Evolutionary conservation across 768 basidiomycete genomes (phyloP).

Genomic region (Mrakia frigida): DNA sequence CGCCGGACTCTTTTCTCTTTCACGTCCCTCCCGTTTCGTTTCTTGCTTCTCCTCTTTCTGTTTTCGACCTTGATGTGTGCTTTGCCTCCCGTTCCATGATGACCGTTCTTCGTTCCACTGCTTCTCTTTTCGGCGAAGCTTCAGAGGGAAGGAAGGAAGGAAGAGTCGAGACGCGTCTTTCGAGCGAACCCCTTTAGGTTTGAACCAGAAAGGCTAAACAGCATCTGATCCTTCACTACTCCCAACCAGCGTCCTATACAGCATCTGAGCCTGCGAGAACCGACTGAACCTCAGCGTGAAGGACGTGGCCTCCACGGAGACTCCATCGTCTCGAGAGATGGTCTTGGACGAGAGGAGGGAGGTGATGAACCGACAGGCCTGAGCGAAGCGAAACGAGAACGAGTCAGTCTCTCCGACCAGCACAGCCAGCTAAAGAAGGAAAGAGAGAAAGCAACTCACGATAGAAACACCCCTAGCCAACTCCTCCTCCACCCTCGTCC

Average conservation of each 20-base stretch:
- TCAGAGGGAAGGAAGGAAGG: no score
- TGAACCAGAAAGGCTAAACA: background rate
- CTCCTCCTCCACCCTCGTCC: conserved; percentile 3
- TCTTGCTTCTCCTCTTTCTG: no score
- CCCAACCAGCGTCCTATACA: background rate
- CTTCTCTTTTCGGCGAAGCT: no score
- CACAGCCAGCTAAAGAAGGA: background rate
- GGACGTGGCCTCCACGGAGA: background rate
- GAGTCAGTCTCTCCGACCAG: no score
- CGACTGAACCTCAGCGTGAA: conserved; percentile 1
- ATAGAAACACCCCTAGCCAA: background rate
- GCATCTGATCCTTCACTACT: background rate
- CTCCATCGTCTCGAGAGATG: background rate
- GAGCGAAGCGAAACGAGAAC: background rate
- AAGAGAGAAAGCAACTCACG: background rate
- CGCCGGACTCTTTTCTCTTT: background rate
- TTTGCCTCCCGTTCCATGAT: no score
- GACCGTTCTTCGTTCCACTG: no score
- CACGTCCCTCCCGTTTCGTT: background rate
- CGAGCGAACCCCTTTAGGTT: background rate
- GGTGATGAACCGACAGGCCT: conserved; percentile 7
- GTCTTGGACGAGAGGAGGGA: conserved; percentile 1
- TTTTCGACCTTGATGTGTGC: no score
- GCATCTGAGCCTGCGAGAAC: background rate
- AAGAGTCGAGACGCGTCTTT: no score